Evolutionary conservation across 805 yeast genomes (phyloP), one percentile per base, ranked within the genome.

Genomic region (Schwanniomyces polymorphus): DNA sequence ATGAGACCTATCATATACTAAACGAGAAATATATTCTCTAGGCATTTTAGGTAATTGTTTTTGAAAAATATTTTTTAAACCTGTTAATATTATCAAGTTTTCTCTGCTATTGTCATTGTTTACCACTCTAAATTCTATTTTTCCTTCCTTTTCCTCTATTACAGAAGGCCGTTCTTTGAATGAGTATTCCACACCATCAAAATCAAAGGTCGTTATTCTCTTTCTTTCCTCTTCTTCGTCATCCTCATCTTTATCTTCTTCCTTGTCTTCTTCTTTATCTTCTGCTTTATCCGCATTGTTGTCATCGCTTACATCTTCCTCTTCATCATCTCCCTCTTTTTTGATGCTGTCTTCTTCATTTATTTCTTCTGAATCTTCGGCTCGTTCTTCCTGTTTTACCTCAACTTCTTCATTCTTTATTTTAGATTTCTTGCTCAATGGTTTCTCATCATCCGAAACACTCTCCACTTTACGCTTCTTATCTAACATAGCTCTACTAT

Each of bases 11-110:
- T 94, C 99, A 63, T 91, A 94, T 3, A 94, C 98, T 51, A 94
- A 78, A 54, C 99, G 74, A 5, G 97, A 90, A 60, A 94, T 94
- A 68, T 94, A 94, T 62, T 94, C 98, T 51, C 94, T 80, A 17
- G 99, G 99, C 99, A 94, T 94, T 68, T 94, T 92, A 1, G 99
- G 99, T 52, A 94, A 78, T 69, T 94, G 99, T 60, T 91, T 91
- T 64, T 94, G 99, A 66, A 94, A 94, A 54, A 94, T 92, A 63
- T 92, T 94, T 68, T 94, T 94, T 52, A 94, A 70, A 1, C 99
- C 99, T 0, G 98, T 94, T 52, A 94, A 73, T 42, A 94, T 92
- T 76, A 94, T 89, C 74, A 94, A 74, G 64, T 81, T 89, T 58
- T 94, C 99, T 50, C 79, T 78, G 2, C 91, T 77, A 61, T 91